Conservation (phyloP, 805 yeast genomes). For the Saccharomycopsis fibuligera region DNA sequence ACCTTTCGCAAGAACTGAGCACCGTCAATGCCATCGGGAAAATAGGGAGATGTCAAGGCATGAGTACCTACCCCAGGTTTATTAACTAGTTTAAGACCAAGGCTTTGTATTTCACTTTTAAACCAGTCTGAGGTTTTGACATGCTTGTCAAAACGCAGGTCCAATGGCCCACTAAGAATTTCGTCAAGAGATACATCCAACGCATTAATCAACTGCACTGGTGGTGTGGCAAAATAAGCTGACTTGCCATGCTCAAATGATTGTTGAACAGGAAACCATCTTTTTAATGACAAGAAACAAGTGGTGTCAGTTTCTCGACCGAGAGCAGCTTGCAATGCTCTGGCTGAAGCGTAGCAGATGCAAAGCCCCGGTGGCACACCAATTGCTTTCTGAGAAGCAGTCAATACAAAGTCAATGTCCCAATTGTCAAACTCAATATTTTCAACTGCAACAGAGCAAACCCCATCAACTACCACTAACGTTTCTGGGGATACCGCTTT, state of each 20-base stretch:
- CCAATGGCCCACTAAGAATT: constrained; percentile 53
- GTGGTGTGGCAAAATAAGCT: constrained; percentile 96
- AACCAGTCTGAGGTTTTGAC: constrained; percentile 56
- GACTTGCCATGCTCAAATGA: constrained; percentile 74
- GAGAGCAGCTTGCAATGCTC: constrained; percentile 63
- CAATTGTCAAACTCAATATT: constrained; percentile 77
- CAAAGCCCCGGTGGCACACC: constrained; percentile 93
- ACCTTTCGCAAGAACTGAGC: constrained; percentile 52
- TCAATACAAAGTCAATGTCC: constrained; percentile 82
- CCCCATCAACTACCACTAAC: constrained; percentile 84
- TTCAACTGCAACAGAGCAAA: constrained; percentile 91
- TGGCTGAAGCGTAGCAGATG: constrained; percentile 63
- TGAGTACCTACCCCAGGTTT: constrained; percentile 57
- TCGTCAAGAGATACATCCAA: constrained; percentile 69
- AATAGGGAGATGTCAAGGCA: constrained; percentile 80
- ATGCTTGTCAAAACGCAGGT: constrained; percentile 58
- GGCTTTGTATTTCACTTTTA: constrained; percentile 44
- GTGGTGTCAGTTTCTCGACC: constrained; percentile 38
- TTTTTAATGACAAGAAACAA: constrained; percentile 62
- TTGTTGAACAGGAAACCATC: constrained; percentile 85
- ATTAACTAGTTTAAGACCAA: constrained; percentile 71
- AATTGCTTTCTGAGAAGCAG: constrained; percentile 93
- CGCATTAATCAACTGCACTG: constrained; percentile 80
- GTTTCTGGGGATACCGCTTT: constrained; percentile 69
- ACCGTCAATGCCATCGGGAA: constrained; percentile 69